Conservation (phyloP, 495 filamentous ascomycete genomes). For the Elaphomyces granulatus region DNA sequence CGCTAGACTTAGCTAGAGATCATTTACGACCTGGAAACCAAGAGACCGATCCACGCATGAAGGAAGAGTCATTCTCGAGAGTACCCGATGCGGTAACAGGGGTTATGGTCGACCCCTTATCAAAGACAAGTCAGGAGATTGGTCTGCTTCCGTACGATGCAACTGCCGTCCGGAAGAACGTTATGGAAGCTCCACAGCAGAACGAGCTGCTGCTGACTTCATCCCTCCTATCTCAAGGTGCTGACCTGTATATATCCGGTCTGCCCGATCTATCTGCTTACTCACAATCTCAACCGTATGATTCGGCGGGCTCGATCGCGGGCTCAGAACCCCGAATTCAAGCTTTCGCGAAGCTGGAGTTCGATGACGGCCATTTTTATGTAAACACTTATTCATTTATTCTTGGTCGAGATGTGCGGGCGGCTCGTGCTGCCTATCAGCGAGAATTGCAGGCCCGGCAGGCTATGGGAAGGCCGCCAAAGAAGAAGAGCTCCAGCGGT, state of each 20-base stretch:
- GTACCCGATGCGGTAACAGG: constrained; percentile 5
- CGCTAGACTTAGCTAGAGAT: not conserved
- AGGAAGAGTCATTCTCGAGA: too few species aligned
- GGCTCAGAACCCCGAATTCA: constrained; percentile 38
- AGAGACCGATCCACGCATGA: constrained; percentile 4
- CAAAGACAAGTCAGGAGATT: not conserved
- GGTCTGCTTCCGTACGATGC: constrained; percentile 19
- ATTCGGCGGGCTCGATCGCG: constrained; percentile 22
- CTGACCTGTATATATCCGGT: constrained; percentile 17
- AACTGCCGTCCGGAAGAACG: constrained; percentile 19
- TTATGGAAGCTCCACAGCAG: constrained; percentile 28
- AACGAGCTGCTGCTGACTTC: constrained; percentile 29
- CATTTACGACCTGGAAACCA: constrained; percentile 7
- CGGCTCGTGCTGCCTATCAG: constrained; percentile 36
- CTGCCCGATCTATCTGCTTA: constrained; percentile 4
- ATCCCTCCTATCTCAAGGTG: constrained; percentile 27
- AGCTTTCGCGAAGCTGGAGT: constrained; percentile 57
- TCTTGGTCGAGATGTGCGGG: constrained; percentile 49
- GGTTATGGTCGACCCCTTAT: constrained; percentile 5
- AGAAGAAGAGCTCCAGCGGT: constrained; percentile 34
- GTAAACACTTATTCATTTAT: constrained; percentile 53
- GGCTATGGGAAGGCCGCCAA: constrained; percentile 23
- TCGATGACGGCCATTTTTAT: constrained; percentile 58
- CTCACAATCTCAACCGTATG: constrained; percentile 3
- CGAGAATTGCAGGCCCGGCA: constrained; percentile 32